Evolutionary conservation across 352 stramenopile genomes (phyloP), one percentile per base, ranked within the genome.

Genomic region (Globisporangium radiosum): DNA sequence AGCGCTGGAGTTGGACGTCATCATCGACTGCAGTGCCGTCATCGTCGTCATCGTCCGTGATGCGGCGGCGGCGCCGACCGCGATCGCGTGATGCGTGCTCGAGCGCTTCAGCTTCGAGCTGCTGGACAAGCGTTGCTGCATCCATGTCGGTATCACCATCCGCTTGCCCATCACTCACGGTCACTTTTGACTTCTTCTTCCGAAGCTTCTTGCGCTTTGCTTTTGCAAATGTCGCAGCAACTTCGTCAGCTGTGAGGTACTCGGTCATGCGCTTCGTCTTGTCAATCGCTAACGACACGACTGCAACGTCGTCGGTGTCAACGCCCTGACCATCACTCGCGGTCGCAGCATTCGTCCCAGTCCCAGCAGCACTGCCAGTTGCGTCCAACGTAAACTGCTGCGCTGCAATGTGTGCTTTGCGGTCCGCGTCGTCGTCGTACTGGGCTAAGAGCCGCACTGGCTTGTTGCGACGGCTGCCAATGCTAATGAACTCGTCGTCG

Each of bases 401-500:
- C 3, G 69, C 69, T 3, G 71, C 64, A 10, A 81, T 66, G 0
- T 58, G 65, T 8, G 71, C 67, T 44, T 56, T 59, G 15, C 68
- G 67, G 36, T 95, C 82, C 17, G 85, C 69, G 1, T 96, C 86
- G 62, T 96, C 82, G 54, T 97, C 88, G 63, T 97, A 97, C n/a
- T 97, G 90, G 0, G 80, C 72, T 44, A 97, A 53, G 36, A 97
- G 54, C 11, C 69, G 67, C 51, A 11, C 11, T 44, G 77, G 80
- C 47, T 68, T 75, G 45, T 56, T 45, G 19, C 42, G 49, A 10
- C 47, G 47, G 7, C 63, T 65, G n/a, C 81, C 74, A 60, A 92
- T 73, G 57, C 92, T 77, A 61, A 98, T 79, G 70, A 98, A 99
- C 72, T 99, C 96, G 60, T 98, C 95, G 71, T 99, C 95, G 69